phyloP scores from a whole-genome alignment of 129 eudicot species.

The Scalesia atractyloides region DNA sequence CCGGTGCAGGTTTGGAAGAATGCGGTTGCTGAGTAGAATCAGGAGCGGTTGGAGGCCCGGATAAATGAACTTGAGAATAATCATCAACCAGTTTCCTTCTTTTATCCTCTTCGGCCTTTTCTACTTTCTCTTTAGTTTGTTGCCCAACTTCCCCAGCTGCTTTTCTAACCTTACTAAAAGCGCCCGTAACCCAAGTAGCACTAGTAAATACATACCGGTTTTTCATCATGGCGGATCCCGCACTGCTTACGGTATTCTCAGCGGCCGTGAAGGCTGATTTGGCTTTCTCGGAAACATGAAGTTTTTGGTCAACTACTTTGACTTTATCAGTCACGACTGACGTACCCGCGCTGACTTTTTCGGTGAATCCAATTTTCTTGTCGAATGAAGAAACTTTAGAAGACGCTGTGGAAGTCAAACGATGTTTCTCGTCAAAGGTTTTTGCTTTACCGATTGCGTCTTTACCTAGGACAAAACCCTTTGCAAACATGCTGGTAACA shows the following conservation, averaged over 20 bases:
- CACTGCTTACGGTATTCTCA: slow-evolving; percentile 44
- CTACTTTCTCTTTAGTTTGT: slow-evolving; percentile 50
- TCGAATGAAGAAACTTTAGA: slow-evolving; percentile 48
- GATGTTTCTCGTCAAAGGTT: slow-evolving; percentile 51
- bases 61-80: slow-evolving; percentile 36
- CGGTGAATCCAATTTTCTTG: slow-evolving; percentile 53
- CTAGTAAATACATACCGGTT: slow-evolving; percentile 45
- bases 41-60: slow-evolving; percentile 40
- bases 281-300: slow-evolving; percentile 55
- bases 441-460: slow-evolving; percentile 52
- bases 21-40: slow-evolving; percentile 22
- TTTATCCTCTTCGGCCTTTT: slow-evolving; percentile 35
- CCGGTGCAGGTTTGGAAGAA: slow-evolving; percentile 36
- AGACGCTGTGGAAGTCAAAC: slow-evolving; percentile 45
- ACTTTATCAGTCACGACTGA: slow-evolving; percentile 49
- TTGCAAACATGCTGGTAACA: slow-evolving; percentile 56
- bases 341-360: slow-evolving; percentile 47
- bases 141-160: slow-evolving; percentile 58
- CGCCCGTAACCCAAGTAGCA: slow-evolving; percentile 52
- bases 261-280: slow-evolving; percentile 50
- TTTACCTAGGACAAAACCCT: slow-evolving; percentile 51
- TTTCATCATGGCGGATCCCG: slow-evolving; percentile 58
- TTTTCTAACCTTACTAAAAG: slow-evolving; percentile 50
- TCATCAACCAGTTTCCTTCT: slow-evolving; percentile 42
- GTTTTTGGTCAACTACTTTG: slow-evolving; percentile 55